phyloP scores from a whole-genome alignment of 2,329 filamentous ascomycete species.

The Colletotrichum liriopes region DNA sequence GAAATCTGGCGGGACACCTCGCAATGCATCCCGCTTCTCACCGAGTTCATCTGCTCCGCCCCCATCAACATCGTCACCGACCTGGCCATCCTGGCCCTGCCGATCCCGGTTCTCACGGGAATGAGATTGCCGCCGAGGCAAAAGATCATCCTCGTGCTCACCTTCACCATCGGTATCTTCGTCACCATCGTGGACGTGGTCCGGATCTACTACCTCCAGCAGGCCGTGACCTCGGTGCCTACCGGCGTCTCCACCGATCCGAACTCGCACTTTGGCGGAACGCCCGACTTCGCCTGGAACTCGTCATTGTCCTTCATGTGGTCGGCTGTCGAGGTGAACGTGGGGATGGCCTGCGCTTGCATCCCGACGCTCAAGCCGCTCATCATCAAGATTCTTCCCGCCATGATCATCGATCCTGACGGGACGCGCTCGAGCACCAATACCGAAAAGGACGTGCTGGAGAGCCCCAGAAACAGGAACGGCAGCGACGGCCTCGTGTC shows the following conservation, averaged over 20 bases:
- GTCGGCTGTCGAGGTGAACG: conserved; percentile 92
- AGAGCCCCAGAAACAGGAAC: conserved; percentile 42
- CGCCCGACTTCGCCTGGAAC: conserved; percentile 76
- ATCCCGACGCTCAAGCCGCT: conserved; percentile 94
- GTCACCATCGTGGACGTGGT: conserved; percentile 91
- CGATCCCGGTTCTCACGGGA: conserved; percentile 88
- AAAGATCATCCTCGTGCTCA: conserved; percentile 88
- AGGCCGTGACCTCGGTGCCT: conserved; percentile 69
- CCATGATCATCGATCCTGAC: conserved; percentile 69
- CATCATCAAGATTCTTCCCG: conserved; percentile 75
- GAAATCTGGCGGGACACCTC: conserved; percentile 53
- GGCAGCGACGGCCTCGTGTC: conserved; percentile 41
- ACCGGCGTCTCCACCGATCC: conserved; percentile 55
- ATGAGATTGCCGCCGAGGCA: conserved; percentile 90
- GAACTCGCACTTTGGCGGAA: conserved; percentile 65
- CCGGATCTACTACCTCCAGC: conserved; percentile 90
- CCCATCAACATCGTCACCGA: conserved; percentile 95
- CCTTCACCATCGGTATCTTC: conserved; percentile 90
- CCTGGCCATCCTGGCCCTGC: conserved; percentile 87
- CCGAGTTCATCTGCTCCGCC: conserved; percentile 80
- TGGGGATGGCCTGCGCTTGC: conserved; percentile 91
- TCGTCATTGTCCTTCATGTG: conserved; percentile 92
- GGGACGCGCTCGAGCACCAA: conserved; percentile 55
- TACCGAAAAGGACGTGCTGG: conserved; percentile 48
- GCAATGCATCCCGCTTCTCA: conserved; percentile 71